Evolutionary conservation across 192 early-diverging fungal genomes (phyloP).

Genomic region (Coemansia sp.): DNA sequence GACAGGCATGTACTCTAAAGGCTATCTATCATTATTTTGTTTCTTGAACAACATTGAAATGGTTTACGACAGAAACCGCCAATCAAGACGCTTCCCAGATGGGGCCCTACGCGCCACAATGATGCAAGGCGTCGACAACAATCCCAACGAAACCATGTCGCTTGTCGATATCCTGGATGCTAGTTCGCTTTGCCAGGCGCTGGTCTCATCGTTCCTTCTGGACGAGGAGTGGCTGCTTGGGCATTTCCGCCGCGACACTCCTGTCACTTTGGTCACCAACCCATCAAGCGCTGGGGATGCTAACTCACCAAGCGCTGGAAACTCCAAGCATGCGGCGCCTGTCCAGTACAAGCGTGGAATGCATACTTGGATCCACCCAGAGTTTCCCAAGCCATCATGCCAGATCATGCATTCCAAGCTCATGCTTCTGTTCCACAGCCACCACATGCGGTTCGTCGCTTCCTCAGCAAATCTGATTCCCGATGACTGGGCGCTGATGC

Average conservation of each 20-base stretch:
- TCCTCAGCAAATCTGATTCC: conserved; percentile 22
- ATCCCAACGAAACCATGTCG: conserved; percentile 4
- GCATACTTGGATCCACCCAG: conserved; percentile 2
- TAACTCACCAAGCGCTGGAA: not conserved
- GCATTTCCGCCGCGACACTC: conserved; percentile 9
- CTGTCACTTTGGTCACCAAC: conserved; percentile 12
- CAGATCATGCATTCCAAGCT: conserved; percentile 45
- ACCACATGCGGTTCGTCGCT: conserved; percentile 21
- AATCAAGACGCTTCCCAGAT: not conserved
- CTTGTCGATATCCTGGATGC: conserved; percentile 18
- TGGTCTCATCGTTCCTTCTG: conserved; percentile 19
- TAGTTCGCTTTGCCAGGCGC: conserved; percentile 2
- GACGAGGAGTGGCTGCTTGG: conserved; percentile 26
- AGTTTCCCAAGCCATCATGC: conserved; percentile 9
- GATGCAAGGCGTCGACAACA: not conserved
- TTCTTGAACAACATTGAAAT: not conserved
- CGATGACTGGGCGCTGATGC: conserved; percentile 40
- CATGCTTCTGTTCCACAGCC: conserved; percentile 24
- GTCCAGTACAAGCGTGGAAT: not conserved
- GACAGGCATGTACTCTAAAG: too few species aligned
- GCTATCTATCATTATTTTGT: too few species aligned
- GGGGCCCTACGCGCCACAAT: conserved; percentile 24
- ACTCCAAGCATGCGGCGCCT: not conserved
- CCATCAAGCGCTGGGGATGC: not conserved
- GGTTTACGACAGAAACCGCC: not conserved